Evolutionary conservation across 768 basidiomycete genomes (phyloP).

Genomic region (Pulveroboletus ravenelii): DNA sequence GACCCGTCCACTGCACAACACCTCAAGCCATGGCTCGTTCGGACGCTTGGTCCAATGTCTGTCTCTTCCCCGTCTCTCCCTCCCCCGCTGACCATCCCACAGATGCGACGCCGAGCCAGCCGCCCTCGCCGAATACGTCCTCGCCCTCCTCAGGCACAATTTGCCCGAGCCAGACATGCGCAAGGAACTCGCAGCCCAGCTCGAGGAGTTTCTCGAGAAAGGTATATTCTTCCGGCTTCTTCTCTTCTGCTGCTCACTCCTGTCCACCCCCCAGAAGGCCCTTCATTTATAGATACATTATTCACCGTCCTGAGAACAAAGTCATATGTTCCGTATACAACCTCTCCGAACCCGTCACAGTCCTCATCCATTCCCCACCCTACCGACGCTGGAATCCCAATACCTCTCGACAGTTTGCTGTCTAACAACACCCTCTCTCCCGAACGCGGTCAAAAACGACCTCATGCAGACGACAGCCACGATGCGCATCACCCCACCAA

Average conservation of each 20-base stretch:
- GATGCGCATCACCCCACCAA: conserved; percentile 60
- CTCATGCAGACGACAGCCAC: conserved; percentile 55
- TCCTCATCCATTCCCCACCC: conserved; percentile 33
- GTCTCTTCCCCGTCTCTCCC: neutral
- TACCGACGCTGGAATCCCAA: conserved; percentile 69
- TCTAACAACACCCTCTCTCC: conserved; percentile 42
- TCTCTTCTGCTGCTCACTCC: conserved; percentile 9
- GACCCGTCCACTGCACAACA: conserved; percentile 59
- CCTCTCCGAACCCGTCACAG: conserved; percentile 36
- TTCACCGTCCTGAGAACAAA: conserved; percentile 82
- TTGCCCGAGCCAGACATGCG: conserved; percentile 78
- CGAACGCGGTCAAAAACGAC: conserved; percentile 62
- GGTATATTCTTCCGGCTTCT: conserved; percentile 41
- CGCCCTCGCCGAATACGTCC: conserved; percentile 89
- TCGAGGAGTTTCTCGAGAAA: conserved; percentile 92
- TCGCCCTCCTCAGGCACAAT: conserved; percentile 89
- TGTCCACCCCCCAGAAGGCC: conserved; percentile 51
- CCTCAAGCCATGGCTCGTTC: conserved; percentile 85
- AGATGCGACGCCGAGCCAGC: conserved; percentile 97
- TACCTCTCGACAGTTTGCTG: conserved; percentile 66
- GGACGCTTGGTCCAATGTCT: conserved; percentile 88
- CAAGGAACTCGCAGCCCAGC: conserved; percentile 66
- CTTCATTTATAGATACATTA: conserved; percentile 76
- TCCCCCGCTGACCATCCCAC: neutral
- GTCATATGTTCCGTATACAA: conserved; percentile 75